phyloP scores from a whole-genome alignment of 441 rosid species.

The Syzygium malaccense region DNA sequence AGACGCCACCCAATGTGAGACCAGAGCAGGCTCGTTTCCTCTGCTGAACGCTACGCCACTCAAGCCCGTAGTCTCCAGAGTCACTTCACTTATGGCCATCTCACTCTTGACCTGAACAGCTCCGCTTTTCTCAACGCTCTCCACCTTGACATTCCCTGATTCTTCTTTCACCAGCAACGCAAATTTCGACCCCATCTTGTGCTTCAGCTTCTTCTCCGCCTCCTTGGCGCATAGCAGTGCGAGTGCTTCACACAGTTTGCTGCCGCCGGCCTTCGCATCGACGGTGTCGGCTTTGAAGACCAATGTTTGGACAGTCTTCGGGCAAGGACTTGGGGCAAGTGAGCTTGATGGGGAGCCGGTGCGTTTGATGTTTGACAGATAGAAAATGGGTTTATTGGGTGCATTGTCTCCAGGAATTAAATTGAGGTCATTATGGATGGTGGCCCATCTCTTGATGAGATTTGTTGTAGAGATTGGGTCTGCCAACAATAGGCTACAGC shows the following conservation, averaged over 20 bases:
- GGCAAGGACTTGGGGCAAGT: conserved; percentile 22
- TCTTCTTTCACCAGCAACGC: conserved; percentile 39
- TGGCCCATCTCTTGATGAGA: conserved; percentile 50
- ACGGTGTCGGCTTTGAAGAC: conserved; percentile 9
- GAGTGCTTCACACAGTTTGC: conserved; percentile 6
- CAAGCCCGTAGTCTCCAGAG: conserved; percentile 34
- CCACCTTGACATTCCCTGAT: conserved; percentile 17
- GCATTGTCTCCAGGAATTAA: conserved; percentile 13
- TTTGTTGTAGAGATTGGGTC: conserved; percentile 34
- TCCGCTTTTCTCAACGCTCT: conserved; percentile 19
- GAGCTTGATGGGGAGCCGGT: background rate
- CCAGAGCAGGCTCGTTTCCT: conserved; percentile 28
- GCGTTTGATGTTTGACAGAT: conserved; percentile 36
- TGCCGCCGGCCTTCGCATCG: background rate
- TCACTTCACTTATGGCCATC: background rate
- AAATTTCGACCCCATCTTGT: conserved; percentile 10
- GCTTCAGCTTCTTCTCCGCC: conserved; percentile 16
- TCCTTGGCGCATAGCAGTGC: conserved; percentile 24
- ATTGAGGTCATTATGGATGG: conserved; percentile 31
- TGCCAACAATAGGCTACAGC: conserved; percentile 63
- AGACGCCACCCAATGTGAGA: conserved; percentile 48
- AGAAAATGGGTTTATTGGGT: conserved; percentile 33
- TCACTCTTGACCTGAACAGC: background rate
- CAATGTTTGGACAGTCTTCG: conserved; percentile 20
- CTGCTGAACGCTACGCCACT: conserved; percentile 23